phyloP scores from a whole-genome alignment of 257 asterid genomes.

The Nicotiana otophora region DNA sequence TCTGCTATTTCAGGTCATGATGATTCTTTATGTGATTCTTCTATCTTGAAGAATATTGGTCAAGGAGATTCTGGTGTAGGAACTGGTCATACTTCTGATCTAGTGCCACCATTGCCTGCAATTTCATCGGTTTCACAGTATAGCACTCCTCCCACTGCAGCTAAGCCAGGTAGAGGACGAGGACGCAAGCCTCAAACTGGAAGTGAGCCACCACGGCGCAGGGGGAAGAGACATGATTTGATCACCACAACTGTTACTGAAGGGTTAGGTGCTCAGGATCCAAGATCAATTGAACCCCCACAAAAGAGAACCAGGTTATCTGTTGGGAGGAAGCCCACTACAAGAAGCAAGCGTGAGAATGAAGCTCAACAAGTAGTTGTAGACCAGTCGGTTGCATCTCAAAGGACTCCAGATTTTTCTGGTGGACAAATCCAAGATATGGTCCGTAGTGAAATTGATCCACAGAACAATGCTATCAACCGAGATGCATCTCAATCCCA shows the following conservation, averaged over 20 bases:
- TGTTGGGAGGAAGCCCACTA: conserved; percentile 42
- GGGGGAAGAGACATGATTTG: conserved; percentile 65
- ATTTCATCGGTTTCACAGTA: conserved; percentile 28
- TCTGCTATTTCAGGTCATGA: conserved; percentile 20
- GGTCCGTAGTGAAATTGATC: conserved; percentile 7
- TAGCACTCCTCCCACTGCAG: conserved; percentile 31
- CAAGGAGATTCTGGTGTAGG: conserved; percentile 29
- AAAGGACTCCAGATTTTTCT: conserved; percentile 21
- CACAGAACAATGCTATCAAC: conserved; percentile 4
- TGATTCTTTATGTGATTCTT: conserved; percentile 23
- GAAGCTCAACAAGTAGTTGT: conserved; percentile 22
- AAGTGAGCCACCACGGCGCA: conserved; percentile 56
- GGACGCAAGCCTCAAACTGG: conserved; percentile 53
- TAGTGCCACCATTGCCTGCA: conserved; percentile 28
- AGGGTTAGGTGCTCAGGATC: conserved; percentile 37
- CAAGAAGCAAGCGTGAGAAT: conserved; percentile 35
- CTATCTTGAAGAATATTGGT: conserved; percentile 25
- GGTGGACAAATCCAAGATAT: conserved; percentile 4
- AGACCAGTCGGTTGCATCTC: conserved; percentile 33
- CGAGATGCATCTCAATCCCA: conserved; percentile 7
- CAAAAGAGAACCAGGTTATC: conserved; percentile 67
- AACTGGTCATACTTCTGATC: conserved; percentile 34
- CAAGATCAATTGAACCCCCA: conserved; percentile 39
- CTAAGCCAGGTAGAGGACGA: conserved; percentile 54
- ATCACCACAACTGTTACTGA: conserved; percentile 37